phyloP scores from a whole-genome alignment of 23 red algal genomes.

The Gracilariopsis chorda region DNA sequence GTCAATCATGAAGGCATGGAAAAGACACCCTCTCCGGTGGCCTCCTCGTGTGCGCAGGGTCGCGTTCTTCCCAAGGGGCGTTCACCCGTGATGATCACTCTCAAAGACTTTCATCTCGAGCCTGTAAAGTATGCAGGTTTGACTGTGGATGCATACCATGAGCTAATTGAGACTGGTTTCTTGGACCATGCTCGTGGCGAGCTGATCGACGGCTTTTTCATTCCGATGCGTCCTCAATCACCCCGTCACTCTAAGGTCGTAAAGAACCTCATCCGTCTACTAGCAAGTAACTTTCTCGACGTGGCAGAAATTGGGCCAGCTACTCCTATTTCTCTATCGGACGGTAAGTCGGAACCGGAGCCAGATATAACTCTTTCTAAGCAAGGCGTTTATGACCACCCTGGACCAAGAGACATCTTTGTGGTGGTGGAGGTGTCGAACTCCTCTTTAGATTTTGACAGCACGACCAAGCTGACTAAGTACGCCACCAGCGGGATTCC shows the following conservation, averaged over 20 bases:
- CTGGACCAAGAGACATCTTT: conserved; percentile 21
- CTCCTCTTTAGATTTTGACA: conserved; percentile 3
- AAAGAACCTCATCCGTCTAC: conserved; percentile 1
- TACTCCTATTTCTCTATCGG: conserved; percentile 9
- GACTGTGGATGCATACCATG: no score
- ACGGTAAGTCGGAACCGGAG: conserved; percentile 19
- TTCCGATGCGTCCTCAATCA: no score
- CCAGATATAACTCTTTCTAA: conserved; percentile 10
- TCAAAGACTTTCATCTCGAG: no score
- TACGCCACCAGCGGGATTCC: conserved; percentile 22
- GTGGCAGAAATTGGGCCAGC: conserved; percentile 16
- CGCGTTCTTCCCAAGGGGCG: no score
- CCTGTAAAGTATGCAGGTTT: no score
- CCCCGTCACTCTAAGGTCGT: not conserved
- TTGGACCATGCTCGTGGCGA: no score
- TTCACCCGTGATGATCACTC: no score
- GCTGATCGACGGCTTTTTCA: no score
- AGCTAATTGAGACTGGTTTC: no score
- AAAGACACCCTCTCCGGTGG: no score
- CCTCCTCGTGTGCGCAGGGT: no score
- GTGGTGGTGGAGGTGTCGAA: conserved; percentile 3
- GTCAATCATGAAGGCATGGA: no score
- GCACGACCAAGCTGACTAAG: conserved; percentile 1
- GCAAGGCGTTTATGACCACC: conserved; percentile 2
- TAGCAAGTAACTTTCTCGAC: not conserved